These are phyloP conservation scores for Ostreobium quekettii DNA, from an alignment of 139 green algal species.

Conservation along the genomic window DNA sequence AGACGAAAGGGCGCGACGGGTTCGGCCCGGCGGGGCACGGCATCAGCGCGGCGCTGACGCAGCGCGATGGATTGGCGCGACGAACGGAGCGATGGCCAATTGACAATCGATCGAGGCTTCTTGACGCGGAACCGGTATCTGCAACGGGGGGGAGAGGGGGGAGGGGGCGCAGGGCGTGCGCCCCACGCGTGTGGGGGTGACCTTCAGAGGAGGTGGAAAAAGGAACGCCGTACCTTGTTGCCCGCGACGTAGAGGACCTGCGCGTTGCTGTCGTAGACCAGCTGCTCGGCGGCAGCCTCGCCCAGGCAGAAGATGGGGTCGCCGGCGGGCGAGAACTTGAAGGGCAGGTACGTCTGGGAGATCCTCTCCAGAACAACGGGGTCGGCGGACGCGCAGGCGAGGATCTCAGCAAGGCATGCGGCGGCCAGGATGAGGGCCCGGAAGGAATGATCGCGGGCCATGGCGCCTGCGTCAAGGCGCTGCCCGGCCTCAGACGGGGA, in stretches of 20 bases:
- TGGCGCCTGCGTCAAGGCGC: too few relatives aligned
- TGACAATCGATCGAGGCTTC: too few relatives aligned
- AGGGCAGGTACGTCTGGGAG: slow-evolving; percentile 17
- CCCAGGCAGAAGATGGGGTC: slow-evolving; percentile 12
- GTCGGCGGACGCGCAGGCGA: not conserved
- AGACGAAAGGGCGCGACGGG: too few relatives aligned
- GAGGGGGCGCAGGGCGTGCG: not conserved
- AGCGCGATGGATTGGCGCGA: too few relatives aligned
- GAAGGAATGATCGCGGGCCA: too few relatives aligned
- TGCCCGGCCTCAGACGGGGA: too few relatives aligned
- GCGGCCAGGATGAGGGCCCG: not conserved
- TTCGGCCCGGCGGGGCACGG: too few relatives aligned
- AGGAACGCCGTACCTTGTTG: slow-evolving; percentile 8
- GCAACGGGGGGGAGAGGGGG: too few relatives aligned
- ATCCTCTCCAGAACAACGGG: slow-evolving; percentile 14
- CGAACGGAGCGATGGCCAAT: too few relatives aligned
- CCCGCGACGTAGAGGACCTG: slow-evolving; percentile 6
- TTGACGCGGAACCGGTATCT: too few relatives aligned
- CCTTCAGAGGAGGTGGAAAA: not conserved
- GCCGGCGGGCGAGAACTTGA: slow-evolving; percentile 3
- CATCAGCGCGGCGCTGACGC: too few relatives aligned
- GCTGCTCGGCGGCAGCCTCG: slow-evolving; percentile 14
- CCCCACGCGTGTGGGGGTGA: not conserved
- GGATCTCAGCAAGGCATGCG: not conserved
- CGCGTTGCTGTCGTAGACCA: slow-evolving; percentile 12